A percentile compares a stretch with the other conserved stretches of the same genome.
These are phyloP conservation scores for Noccaea caerulescens DNA, from an alignment of 345 rosid species.

Conservation along the genomic window DNA sequence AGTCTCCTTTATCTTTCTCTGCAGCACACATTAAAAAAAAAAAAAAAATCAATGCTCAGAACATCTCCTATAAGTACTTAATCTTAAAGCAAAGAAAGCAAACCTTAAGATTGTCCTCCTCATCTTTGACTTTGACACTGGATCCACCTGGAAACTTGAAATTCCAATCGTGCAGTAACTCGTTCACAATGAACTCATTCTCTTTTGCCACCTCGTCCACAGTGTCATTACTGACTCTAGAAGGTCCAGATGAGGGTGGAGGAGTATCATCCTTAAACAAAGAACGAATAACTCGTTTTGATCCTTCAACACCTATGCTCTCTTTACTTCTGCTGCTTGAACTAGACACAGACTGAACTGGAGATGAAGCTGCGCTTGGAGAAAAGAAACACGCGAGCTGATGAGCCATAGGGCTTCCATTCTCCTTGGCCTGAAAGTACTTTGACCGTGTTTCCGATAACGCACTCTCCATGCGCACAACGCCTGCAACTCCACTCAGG, in stretches of 20 bases:
- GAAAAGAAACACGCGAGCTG: constrained; percentile 49
- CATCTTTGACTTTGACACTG: constrained; percentile 32
- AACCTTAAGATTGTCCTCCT: constrained; percentile 64
- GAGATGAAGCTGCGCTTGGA: constrained; percentile 54
- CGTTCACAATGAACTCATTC: constrained; percentile 87
- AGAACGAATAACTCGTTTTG: constrained; percentile 67
- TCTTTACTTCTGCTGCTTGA: constrained; percentile 39
- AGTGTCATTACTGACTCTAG: constrained; percentile 43
- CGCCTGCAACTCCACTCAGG: constrained; percentile 79
- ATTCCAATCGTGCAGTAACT: constrained; percentile 62
- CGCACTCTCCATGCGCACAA: constrained; percentile 77
- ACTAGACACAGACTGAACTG: constrained; percentile 45
- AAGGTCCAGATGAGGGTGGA: constrained; percentile 41
- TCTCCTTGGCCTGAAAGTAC: constrained; percentile 59
- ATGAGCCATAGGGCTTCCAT: constrained; percentile 62
- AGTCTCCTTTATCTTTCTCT: constrained; percentile 71
- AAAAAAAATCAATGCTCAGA: constrained; percentile 10
- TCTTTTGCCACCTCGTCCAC: constrained; percentile 48
- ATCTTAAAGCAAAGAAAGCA: constrained; percentile 38
- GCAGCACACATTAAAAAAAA: constrained; percentile 29
- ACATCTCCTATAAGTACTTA: neutral
- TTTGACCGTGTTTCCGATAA: constrained; percentile 70
- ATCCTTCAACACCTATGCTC: constrained; percentile 45
- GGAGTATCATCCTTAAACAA: constrained; percentile 63
- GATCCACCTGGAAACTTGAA: constrained; percentile 52